Percentiles rank a stretch among this genome's conserved stretches.
phyloP scores from a whole-genome alignment of 164 flowering plant genomes.

The Hamamelis virginiana region DNA sequence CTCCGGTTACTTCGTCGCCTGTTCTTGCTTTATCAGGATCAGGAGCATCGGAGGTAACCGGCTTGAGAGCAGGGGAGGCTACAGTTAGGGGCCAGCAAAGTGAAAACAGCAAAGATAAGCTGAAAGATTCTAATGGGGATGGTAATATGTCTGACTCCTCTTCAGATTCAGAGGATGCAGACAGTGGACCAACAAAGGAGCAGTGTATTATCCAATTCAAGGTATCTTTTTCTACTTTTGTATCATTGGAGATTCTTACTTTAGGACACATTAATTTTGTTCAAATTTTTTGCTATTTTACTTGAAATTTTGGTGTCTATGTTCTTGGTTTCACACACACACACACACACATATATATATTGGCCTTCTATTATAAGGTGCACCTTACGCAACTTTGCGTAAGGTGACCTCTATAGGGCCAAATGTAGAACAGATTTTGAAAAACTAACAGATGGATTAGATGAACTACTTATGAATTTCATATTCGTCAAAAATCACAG shows the following conservation, averaged over 20 bases:
- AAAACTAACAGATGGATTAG: no score
- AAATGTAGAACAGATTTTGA: no score
- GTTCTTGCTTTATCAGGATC: constrained; percentile 40
- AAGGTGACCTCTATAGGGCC: no score
- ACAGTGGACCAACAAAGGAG: constrained; percentile 85
- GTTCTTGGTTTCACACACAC: no score
- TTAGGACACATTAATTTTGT: background rate
- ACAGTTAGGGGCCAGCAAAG: constrained; percentile 49
- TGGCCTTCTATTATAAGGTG: no score
- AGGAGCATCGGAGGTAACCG: constrained; percentile 51
- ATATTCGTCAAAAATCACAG: no score
- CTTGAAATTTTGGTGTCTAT: no score
- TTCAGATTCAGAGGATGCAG: constrained; percentile 91
- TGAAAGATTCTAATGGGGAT: constrained; percentile 67
- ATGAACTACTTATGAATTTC: no score
- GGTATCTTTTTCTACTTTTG: constrained; percentile 40
- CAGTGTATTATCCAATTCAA: constrained; percentile 81
- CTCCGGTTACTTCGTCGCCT: constrained; percentile 57
- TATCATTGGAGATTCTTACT: background rate
- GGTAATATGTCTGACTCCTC: constrained; percentile 79
- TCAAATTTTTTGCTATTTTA: background rate
- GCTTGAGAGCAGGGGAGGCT: constrained; percentile 53
- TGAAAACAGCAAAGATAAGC: constrained; percentile 70
- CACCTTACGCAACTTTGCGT: no score
- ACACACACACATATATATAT: no score